A percentile compares a stretch with the other conserved stretches of the same genome.
phyloP scores from a whole-genome alignment of 2,329 filamentous ascomycete species.

The Ophiocordyceps camponoti-saundersi region DNA sequence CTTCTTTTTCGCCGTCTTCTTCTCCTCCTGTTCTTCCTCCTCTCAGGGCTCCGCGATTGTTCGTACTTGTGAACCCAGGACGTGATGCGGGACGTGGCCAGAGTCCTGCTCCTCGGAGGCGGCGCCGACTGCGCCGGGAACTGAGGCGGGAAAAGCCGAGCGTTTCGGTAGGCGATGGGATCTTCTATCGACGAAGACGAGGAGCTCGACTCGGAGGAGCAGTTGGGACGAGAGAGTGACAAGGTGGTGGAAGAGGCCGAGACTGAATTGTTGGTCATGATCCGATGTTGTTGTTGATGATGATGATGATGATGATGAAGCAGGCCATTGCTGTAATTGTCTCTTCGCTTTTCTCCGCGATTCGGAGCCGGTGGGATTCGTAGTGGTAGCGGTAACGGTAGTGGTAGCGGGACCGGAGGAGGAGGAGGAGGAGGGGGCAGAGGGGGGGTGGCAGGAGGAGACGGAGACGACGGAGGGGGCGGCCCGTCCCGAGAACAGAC shows the following conservation, averaged over 20 bases:
- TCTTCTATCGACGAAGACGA: slow-evolving; percentile 11
- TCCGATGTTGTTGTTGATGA: background rate
- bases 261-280: slow-evolving; percentile 1
- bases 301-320: no score
- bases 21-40: slow-evolving; percentile 2
- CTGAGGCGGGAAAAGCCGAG: slow-evolving; percentile 14
- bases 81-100: slow-evolving; percentile 15
- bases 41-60: slow-evolving; percentile 9
- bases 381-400: background rate
- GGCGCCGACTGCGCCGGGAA: slow-evolving; percentile 11
- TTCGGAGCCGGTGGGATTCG: no score
- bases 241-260: slow-evolving; percentile 9
- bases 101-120: slow-evolving; percentile 10
- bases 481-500: no score
- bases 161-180: slow-evolving; percentile 11
- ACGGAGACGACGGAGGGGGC: no score
- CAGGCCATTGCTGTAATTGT: no score
- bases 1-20: slow-evolving; percentile 2
- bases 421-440: background rate
- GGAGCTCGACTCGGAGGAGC: slow-evolving; percentile 7
- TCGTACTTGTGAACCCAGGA: slow-evolving; percentile 16
- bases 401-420: background rate
- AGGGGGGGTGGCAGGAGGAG: no score
- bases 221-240: slow-evolving; percentile 8
- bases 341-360: no score